Base-by-base conservation (phyloP, 768 basidiomycete genomes). In the Paxillus rubicundulus region DNA sequence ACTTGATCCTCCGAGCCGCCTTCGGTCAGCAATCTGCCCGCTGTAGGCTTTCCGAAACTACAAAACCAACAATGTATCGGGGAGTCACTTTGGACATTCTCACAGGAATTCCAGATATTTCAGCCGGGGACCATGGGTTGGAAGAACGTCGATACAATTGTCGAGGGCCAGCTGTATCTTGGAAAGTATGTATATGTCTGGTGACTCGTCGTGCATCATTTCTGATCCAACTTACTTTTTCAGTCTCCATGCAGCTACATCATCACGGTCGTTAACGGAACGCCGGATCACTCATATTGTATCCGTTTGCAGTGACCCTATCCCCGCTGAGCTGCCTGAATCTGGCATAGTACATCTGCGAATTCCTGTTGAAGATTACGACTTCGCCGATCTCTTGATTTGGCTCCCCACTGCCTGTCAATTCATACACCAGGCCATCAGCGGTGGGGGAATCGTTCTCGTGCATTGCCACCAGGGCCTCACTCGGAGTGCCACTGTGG, bases 281-380 rank as follows among this genome's bases (percentile, higher is more conserved):
- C 82, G 84, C 59, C 81, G 81, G 54, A 86, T 92, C 55, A 88
- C 87, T 5, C 89, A 92, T 69, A 82, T 91, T 46, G 67, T 92
- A 16, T 90, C 88, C 42, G 87, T 89, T 49, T 90, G 89, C 62
- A 67, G 72, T 33, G 89, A 92, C 49, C 75, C 76, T 5, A 86
- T 88, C 45, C 86, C 86, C 40, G 82, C 85, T 43, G 87, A 89
- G 57, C 66, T 81, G 24, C 84, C 85, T 20, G 80, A 82, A 61
- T 87, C 85, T 54, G 86, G 86, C 18, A 77, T 86, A 46, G 69
- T 68, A 43, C 89, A 91, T 67, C 73, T 85, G 71, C 84, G 86
- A 52, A 84, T 92, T 61, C 74, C 79, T 50, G 79, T 87, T 28
- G 81, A 85, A 59, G 86, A 87, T 63, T 78, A 84, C 54, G 82